Conservation (phyloP, 495 filamentous ascomycete species). For the Aspergillus taichungensis region DNA sequence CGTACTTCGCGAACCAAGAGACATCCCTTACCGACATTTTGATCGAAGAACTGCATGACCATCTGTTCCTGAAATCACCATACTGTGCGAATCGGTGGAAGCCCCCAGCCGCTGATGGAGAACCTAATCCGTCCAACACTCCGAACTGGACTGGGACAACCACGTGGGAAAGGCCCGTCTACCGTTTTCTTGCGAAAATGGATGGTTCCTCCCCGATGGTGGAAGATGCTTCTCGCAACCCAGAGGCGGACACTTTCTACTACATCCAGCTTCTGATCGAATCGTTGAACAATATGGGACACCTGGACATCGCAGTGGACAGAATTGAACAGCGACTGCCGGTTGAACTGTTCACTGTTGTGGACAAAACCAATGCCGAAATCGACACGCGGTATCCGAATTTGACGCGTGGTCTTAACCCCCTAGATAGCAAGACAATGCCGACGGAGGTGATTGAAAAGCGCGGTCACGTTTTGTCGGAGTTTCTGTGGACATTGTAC, state of each 20-base stretch:
- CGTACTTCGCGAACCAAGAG: slow-evolving; percentile 90
- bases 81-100: slow-evolving; percentile 97
- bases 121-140: slow-evolving; percentile 48
- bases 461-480: slow-evolving; percentile 72
- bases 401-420: slow-evolving; percentile 47
- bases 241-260: slow-evolving; percentile 87
- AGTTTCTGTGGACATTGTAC: slow-evolving; percentile 85
- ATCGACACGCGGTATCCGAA: slow-evolving; percentile 84
- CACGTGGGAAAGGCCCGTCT: slow-evolving; percentile 55
- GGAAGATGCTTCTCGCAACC: slow-evolving; percentile 84
- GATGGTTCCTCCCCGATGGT: slow-evolving; percentile 64
- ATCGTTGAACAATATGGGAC: slow-evolving; percentile 76
- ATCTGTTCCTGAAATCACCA: slow-evolving; percentile 92
- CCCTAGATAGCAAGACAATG: slow-evolving; percentile 39
- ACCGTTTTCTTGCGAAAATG: slow-evolving; percentile 68
- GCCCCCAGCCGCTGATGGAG: slow-evolving; percentile 38
- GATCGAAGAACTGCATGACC: slow-evolving; percentile 92
- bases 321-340: slow-evolving; percentile 87
- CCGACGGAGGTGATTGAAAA: slow-evolving; percentile 60
- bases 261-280: slow-evolving; percentile 88
- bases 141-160: slow-evolving; percentile 19
- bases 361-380: slow-evolving; percentile 90
- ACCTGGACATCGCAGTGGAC: slow-evolving; percentile 77
- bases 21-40: slow-evolving; percentile 85
- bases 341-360: slow-evolving; percentile 86